Base-by-base conservation (phyloP, 306 rosid species). In the Fragaria ananassa region DNA sequence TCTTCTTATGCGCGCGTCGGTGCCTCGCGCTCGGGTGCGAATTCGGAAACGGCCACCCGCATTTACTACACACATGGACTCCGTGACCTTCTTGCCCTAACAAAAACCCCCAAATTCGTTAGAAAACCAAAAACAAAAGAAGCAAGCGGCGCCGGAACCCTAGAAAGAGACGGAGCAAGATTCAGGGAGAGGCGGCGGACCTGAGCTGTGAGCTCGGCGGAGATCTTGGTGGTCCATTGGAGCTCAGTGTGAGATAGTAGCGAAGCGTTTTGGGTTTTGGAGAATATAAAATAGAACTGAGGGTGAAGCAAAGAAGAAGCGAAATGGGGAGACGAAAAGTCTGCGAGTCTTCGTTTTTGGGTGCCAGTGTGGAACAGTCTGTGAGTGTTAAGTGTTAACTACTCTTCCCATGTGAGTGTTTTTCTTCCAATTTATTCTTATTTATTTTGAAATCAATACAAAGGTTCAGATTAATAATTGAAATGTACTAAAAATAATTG, bases 1-100 rank as follows among this genome's bases (percentile, higher is more conserved):
- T 89, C 93, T 76, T 92, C 92, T 83, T 90, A 70, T 89, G 96
- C 25, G 93, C 88, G n/a, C 92, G 91, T 76, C 96, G 82, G 14
- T 73, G 92, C 60, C 69, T 87, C 15, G 93, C 82, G 81, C 92
- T 90, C 18, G 97, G 92, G 77, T 90, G 93, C 46, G 86, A 83
- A 47, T 87, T 90, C 13, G 96, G 91, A 27, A 78, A 92, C 44
- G 85, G 81, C 91, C 92, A 87, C 57, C 96, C 91, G 82, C 97
- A 90, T 83, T 85, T 87, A 77, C 34, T 71, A 71, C 97, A 90
- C 46, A 89, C 71, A 76, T 80, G 74, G 27, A 80, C 86, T 81
- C 85, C 93, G 74, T 85, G 91, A 46, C 44, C 72, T 68, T 85
- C 91, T 14, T 76, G 70, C 74, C 86, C 95, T 86, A 74, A 72